Evolutionary conservation across 1,284 basidiomycete species (phyloP).

Genomic region (Tilletia setariae): DNA sequence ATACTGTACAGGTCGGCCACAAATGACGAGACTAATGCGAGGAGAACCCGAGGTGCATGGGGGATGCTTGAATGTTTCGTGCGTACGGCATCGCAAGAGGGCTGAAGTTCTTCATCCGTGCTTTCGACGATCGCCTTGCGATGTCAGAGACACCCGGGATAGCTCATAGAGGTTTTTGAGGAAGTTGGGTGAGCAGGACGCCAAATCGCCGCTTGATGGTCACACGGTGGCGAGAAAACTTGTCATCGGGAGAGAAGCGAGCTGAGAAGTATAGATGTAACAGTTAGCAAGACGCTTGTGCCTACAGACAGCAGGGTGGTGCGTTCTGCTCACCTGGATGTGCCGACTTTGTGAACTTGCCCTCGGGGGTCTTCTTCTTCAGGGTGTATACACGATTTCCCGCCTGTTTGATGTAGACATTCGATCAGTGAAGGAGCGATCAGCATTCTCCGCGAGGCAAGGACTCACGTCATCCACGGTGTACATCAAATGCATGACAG

Average conservation of each 20-base stretch:
- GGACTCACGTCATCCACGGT: conserved; percentile 44
- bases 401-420: conserved; percentile 27
- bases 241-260: conserved; percentile 54
- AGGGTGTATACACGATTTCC: conserved; percentile 54
- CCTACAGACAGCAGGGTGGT: background rate
- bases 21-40: too few species aligned
- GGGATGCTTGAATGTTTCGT: too few species aligned
- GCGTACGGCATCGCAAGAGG: too few species aligned
- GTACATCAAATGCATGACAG: conserved; percentile 52
- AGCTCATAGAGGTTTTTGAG: background rate
- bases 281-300: background rate
- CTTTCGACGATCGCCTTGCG: too few species aligned
- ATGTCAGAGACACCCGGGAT: too few species aligned
- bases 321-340: conserved; percentile 35
- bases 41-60: too few species aligned
- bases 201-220: conserved; percentile 53
- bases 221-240: conserved; percentile 52
- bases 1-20: too few species aligned
- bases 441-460: background rate
- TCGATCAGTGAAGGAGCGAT: background rate
- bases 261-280: conserved; percentile 23
- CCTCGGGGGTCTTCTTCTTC: conserved; percentile 47
- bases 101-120: too few species aligned
- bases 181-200: conserved; percentile 38
- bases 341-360: conserved; percentile 47